Conservation (phyloP, 495 filamentous ascomycete genomes). For the Hyaloscypha hepaticicola region DNA sequence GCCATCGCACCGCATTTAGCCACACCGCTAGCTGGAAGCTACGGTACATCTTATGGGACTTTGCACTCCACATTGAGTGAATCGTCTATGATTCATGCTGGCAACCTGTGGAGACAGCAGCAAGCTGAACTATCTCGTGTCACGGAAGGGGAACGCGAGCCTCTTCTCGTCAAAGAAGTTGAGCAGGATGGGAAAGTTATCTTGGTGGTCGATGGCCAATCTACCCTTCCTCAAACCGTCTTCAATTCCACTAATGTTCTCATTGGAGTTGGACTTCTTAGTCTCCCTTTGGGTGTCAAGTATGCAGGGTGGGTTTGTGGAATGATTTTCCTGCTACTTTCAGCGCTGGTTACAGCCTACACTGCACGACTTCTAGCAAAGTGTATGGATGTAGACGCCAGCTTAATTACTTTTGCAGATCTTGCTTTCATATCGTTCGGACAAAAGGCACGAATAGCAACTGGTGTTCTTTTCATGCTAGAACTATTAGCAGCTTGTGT, state of each 20-base stretch:
- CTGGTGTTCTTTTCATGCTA: conserved; percentile 81
- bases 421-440: conserved; percentile 92
- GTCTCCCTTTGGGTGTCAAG: conserved; percentile 84
- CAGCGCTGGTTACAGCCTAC: conserved; percentile 75
- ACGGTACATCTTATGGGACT: conserved; percentile 75
- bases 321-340: conserved; percentile 68
- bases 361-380: conserved; percentile 84
- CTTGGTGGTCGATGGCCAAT: conserved; percentile 82
- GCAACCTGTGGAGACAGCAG: conserved; percentile 70
- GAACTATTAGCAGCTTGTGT: conserved; percentile 89
- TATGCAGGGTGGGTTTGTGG: conserved; percentile 92
- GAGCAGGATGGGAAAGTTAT: conserved; percentile 87
- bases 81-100: conserved; percentile 68
- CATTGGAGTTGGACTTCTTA: conserved; percentile 87
- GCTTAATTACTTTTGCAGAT: conserved; percentile 85
- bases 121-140: conserved; percentile 47
- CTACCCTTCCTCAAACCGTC: conserved; percentile 89
- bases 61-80: conserved; percentile 66
- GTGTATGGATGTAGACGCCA: conserved; percentile 79
- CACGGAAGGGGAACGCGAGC: conserved; percentile 66
- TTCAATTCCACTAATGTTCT: conserved; percentile 97
- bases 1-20: conserved; percentile 60
- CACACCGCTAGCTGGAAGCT: conserved; percentile 66
- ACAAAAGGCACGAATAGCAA: conserved; percentile 72
- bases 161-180: conserved; percentile 80